Conservation (phyloP, 257 asterid species). For the Penstemon barbatus region DNA sequence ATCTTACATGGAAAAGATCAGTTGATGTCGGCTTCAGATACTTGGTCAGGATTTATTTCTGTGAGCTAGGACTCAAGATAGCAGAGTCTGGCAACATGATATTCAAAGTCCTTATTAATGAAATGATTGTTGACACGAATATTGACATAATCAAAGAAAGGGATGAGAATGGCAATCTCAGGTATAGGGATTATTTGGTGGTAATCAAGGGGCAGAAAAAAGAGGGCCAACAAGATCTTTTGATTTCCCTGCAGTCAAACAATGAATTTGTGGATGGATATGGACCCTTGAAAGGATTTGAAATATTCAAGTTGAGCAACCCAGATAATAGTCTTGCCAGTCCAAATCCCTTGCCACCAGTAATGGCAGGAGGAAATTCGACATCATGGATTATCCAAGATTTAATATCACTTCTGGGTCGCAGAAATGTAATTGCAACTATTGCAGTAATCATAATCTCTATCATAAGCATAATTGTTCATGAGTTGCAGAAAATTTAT, state of each 20-base stretch:
- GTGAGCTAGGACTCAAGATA: constrained; percentile 38
- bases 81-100: constrained; percentile 27
- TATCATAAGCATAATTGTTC: constrained; percentile 28
- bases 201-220: constrained; percentile 45
- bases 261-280: constrained; percentile 27
- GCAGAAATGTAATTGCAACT: constrained; percentile 33
- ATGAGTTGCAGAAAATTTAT: constrained; percentile 30
- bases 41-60: constrained; percentile 57
- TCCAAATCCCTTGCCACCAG: constrained; percentile 29
- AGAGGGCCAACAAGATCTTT: constrained; percentile 41
- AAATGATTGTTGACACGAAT: constrained; percentile 33
- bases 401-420: constrained; percentile 16
- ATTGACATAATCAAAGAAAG: constrained; percentile 39
- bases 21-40: constrained; percentile 55
- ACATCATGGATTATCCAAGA: constrained; percentile 2
- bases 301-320: constrained; percentile 58
- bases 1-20: constrained; percentile 40
- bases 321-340: constrained; percentile 53
- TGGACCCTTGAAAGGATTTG: constrained; percentile 45
- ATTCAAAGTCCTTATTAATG: constrained; percentile 42
- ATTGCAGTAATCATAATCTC: constrained; percentile 24
- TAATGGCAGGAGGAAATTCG: background rate
- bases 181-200: constrained; percentile 46
- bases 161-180: constrained; percentile 22
- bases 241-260: constrained; percentile 39